Evolutionary conservation across 805 yeast species (phyloP), one percentile per base, ranked within the genome.

Genomic region (Candida michaelii): DNA sequence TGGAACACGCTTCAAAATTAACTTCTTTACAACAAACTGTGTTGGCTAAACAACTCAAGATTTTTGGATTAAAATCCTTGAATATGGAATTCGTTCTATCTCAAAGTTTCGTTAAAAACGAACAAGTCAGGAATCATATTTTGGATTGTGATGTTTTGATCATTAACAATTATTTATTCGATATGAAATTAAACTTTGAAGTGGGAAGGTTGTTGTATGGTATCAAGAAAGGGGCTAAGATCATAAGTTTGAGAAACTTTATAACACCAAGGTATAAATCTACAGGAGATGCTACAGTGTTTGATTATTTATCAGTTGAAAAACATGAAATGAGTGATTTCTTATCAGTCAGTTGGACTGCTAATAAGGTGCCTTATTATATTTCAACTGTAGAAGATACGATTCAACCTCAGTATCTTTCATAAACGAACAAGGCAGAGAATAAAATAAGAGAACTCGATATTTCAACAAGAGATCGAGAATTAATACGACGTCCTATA

Each of bases 301-400:
- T 88, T 48, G 88, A 83, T 55, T 71, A 82, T 52, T 68, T 89
- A 43, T 67, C 67, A 31, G 89, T 87, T 4, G 79, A 79, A 42
- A 79, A 77, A 51, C 70, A 61, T 41, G 79, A 69, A 48, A 75
- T 76, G 55, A 83, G 89, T 50, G 82, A 77, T 13, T 76, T 77
- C 41, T 79, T 82, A 42, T 79, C 89, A 32, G 97, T 90, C 7
- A 85, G 95, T 36, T 89, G 97, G 97, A 89, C 96, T 0, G 81
- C 83, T 5, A 88, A 85, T 36, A 89, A 89, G 42, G 87, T 86
- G 1, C 80, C 79, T 8, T 89, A 86, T 61, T 90, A 77, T 59
- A 78, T 90, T 6, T 79, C 93, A 12, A 82, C 89, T 8, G 86
- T 87, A 4, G 68, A 73, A 51, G 64, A 63, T 2, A 54, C 55